Base-by-base conservation (phyloP, 345 rosid genomes). In the Murraya koenigii region DNA sequence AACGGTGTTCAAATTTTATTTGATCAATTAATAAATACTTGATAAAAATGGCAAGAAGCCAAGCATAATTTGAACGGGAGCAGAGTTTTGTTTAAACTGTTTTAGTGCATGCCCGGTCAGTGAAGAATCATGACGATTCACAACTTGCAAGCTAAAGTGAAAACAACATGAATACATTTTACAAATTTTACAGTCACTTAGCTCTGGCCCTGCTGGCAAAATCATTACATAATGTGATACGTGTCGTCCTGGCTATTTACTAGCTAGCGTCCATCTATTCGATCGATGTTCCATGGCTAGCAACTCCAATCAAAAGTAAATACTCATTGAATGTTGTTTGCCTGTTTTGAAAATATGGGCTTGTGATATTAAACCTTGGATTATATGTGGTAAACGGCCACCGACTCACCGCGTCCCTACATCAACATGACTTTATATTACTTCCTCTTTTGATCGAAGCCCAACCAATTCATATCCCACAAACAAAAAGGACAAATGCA, bases 61-160 rank as follows among this genome's bases (percentile, higher is more conserved):
- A n/a, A n/a, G 30, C 55, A 72, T 25, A 61, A 73, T 81, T 78
- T 74, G 81, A 81, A 75, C 55, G 52, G 15, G 76, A 59, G 35
- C 19, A 28, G 39, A 20, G 39, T 3, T 33, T 72, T 72, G 38
- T 4, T 60, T 13, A 7, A 67, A 55, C 28, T 15, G 5, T 3
- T 11, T 58, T 8, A 6, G 66, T 60, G 66, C 66, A 72, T 14
- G 66, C 66, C 52, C 54, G 75, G 38, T 70, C 75, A 59, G 25
- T 23, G 23, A 13, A 22, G 69, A 54, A 69, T 54, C 76, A 74
- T 78, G 56, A 23, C 54, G 60, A 14, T 20, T 78, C 15, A 13
- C 49, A 55, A 38, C 30, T 33, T 71, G 80, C 63, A 58, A 23
- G 32, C 47, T 62, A 59, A 72, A 77, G 75, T 47, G 77, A 71